These are phyloP conservation scores for Crithidia sp. DNA, from an alignment of 208 protist genomes.

Conservation along the genomic window DNA sequence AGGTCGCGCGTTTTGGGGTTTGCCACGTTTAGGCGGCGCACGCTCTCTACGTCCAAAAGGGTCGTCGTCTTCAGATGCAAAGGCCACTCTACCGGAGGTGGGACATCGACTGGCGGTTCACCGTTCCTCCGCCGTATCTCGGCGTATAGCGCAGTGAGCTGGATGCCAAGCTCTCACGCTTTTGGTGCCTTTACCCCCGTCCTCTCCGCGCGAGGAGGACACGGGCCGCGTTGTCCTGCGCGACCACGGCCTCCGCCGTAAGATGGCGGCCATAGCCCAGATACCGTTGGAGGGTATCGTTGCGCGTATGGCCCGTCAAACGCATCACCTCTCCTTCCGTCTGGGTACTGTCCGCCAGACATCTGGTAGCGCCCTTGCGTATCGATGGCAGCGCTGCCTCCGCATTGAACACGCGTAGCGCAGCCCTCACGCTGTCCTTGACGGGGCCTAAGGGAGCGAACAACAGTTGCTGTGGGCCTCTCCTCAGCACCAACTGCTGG, in stretches of 20 bases:
- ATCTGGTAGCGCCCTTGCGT: neutral
- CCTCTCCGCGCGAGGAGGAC: neutral
- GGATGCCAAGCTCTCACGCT: neutral
- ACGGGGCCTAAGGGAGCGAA: neutral
- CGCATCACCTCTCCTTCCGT: neutral
- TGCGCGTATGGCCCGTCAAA: neutral
- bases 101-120: neutral
- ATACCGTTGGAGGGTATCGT: neutral
- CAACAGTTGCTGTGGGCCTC: neutral
- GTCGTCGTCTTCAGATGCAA: neutral
- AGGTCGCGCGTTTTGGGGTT: neutral
- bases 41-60: neutral
- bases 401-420: neutral
- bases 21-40: neutral
- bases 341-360: neutral
- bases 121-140: neutral
- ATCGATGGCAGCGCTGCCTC: neutral
- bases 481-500: neutral
- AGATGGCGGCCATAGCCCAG: conserved; percentile 9
- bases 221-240: conserved; percentile 1
- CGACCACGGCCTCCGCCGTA: conserved; percentile 1
- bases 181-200: neutral
- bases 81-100: neutral
- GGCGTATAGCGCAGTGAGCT: neutral
- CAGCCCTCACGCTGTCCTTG: neutral